A percentile compares a stretch with the other conserved stretches of the same genome.
Conservation (phyloP, 352 stramenopile species). For the Globisporangium echinulatum region DNA sequence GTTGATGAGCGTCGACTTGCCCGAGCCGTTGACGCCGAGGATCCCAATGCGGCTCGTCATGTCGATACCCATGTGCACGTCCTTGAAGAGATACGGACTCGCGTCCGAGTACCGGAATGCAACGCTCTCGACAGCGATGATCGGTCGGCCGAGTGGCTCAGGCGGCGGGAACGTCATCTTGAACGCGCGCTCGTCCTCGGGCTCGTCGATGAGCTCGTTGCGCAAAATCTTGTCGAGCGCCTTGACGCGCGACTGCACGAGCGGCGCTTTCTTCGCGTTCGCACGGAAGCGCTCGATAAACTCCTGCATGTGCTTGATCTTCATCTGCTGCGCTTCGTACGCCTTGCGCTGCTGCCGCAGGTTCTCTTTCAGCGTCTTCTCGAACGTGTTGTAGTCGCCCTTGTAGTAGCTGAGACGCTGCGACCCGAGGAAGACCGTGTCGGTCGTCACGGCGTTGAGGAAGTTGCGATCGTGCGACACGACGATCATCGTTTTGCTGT, state of each 20-base stretch:
- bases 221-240: slow-evolving; percentile 82
- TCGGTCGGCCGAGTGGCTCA: slow-evolving; percentile 92
- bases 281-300: slow-evolving; percentile 96
- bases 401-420: slow-evolving; percentile 92
- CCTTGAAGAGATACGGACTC: slow-evolving; percentile 59
- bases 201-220: slow-evolving; percentile 88
- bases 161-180: slow-evolving; percentile 93
- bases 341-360: slow-evolving; percentile 90
- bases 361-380: slow-evolving; percentile 91
- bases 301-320: slow-evolving; percentile 95
- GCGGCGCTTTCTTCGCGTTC: slow-evolving; percentile 93
- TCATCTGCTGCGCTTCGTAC: slow-evolving; percentile 84
- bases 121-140: slow-evolving; percentile 92
- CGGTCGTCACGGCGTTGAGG: slow-evolving; percentile 94
- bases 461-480: slow-evolving; percentile 96
- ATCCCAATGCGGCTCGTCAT: slow-evolving; percentile 92
- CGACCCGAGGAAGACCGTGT: slow-evolving; percentile 92
- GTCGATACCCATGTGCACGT: slow-evolving; percentile 97
- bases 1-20: slow-evolving; percentile 96
- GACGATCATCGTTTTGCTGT: slow-evolving; percentile 92
- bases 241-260: slow-evolving; percentile 97
- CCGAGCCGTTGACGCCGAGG: slow-evolving; percentile 89
- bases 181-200: slow-evolving; percentile 92
- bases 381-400: slow-evolving; percentile 96
- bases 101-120: slow-evolving; percentile 67